Conservation (phyloP, 2,329 filamentous ascomycete genomes). For the Lachnellula cervina region DNA sequence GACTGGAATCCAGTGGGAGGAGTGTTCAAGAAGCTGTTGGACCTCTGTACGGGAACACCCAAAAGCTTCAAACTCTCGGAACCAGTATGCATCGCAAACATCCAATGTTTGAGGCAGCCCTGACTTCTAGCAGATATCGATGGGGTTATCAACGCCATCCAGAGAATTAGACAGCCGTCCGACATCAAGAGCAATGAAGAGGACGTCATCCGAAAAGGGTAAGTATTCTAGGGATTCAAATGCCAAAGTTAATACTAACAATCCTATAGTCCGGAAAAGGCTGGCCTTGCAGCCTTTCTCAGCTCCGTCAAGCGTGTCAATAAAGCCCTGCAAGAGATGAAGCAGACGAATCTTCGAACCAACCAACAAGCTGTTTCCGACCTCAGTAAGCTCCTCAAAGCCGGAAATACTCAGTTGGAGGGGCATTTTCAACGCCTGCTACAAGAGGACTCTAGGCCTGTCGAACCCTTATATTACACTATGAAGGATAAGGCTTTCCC, state of each 20-base stretch:
- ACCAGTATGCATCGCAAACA: slow-evolving; percentile 51
- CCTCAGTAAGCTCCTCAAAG: slow-evolving; percentile 69
- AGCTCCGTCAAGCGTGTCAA: slow-evolving; percentile 84
- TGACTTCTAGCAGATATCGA: slow-evolving; percentile 64
- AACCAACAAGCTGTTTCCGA: slow-evolving; percentile 87
- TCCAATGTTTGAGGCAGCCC: neutral
- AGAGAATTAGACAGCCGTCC: slow-evolving; percentile 81
- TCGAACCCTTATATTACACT: slow-evolving; percentile 88
- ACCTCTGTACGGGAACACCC: slow-evolving; percentile 88
- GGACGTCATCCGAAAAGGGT: slow-evolving; percentile 79
- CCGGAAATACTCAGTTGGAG: slow-evolving; percentile 78
- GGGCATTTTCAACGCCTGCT: slow-evolving; percentile 76
- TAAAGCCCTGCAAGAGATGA: slow-evolving; percentile 78
- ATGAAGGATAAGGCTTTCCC: slow-evolving; percentile 88
- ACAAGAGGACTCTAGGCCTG: slow-evolving; percentile 68
- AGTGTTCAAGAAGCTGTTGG: slow-evolving; percentile 89
- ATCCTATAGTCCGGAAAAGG: slow-evolving; percentile 62
- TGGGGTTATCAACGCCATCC: slow-evolving; percentile 77
- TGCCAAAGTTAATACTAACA: slow-evolving; percentile 15
- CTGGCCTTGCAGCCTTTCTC: slow-evolving; percentile 79
- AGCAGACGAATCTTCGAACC: slow-evolving; percentile 82
- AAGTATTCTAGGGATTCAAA: slow-evolving; percentile 21
- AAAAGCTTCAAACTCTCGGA: slow-evolving; percentile 80
- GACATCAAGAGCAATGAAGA: slow-evolving; percentile 92
- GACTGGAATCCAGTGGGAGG: slow-evolving; percentile 82